Percentiles rank a stretch among this genome's conserved stretches.
These are phyloP conservation scores for Paragyromitra xinjiangensis DNA, from an alignment of 495 filamentous ascomycete genomes.

Conservation along the genomic window DNA sequence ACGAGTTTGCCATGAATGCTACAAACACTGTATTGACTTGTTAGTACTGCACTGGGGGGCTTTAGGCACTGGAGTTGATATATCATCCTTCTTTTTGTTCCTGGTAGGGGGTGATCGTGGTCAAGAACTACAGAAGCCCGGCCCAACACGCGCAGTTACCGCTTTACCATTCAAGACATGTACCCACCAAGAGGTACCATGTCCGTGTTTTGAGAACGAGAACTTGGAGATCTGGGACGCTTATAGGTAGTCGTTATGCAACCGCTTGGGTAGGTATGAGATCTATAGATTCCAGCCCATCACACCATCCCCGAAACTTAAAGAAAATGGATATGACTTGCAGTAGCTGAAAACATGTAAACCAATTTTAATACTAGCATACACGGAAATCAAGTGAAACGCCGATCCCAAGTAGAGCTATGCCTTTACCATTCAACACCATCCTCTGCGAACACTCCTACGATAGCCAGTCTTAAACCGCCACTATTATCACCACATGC, in stretches of 20 bases:
- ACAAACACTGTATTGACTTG: too few species aligned
- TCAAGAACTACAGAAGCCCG: too few species aligned
- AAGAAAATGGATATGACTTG: background rate
- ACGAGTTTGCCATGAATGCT: too few species aligned
- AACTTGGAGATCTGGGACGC: background rate
- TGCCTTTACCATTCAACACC: background rate
- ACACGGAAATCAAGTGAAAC: slow-evolving; percentile 25
- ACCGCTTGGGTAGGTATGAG: background rate
- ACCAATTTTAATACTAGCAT: slow-evolving; percentile 26
- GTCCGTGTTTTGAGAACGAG: background rate
- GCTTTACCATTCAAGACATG: too few species aligned
- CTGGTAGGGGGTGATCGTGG: too few species aligned
- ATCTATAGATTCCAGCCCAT: background rate
- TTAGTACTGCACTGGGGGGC: too few species aligned
- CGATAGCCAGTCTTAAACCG: background rate
- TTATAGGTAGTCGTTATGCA: background rate
- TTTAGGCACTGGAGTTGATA: too few species aligned
- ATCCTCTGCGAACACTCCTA: background rate
- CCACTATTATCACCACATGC: background rate
- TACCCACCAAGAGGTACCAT: background rate
- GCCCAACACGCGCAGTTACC: too few species aligned
- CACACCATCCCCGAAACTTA: too few species aligned
- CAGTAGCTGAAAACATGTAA: slow-evolving; percentile 5
- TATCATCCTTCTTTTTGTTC: too few species aligned
- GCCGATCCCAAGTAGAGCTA: background rate